Percentiles rank a stretch among this genome's conserved stretches.
These are phyloP conservation scores for Hypoxylon fuscum DNA, from an alignment of 495 filamentous ascomycete genomes.

Conservation along the genomic window DNA sequence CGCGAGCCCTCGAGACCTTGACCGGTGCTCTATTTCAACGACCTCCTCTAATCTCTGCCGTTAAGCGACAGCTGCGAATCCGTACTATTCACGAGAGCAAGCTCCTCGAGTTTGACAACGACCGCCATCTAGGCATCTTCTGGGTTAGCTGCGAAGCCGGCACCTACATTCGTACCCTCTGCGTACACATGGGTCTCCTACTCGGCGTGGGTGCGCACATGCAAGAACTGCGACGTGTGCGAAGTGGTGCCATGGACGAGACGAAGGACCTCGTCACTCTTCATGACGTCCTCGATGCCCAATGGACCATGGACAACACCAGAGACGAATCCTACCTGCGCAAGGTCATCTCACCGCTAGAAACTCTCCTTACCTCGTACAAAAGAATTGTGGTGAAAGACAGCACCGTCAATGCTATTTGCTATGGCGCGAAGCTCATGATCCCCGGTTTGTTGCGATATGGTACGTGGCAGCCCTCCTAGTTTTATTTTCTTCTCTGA, in stretches of 20 bases:
- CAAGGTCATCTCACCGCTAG: slow-evolving; percentile 86
- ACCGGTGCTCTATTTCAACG: slow-evolving; percentile 98
- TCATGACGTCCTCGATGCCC: slow-evolving; percentile 95
- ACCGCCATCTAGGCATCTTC: slow-evolving; percentile 96
- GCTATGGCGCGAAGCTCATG: slow-evolving; percentile 98
- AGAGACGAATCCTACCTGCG: slow-evolving; percentile 89
- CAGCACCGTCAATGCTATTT: slow-evolving; percentile 86
- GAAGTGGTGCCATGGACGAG: slow-evolving; percentile 95
- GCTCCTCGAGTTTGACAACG: slow-evolving; percentile 96
- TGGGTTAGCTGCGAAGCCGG: slow-evolving; percentile 99
- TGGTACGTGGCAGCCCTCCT: slow-evolving; percentile 58
- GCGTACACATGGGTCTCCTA: slow-evolving; percentile 92
- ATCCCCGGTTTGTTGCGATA: slow-evolving; percentile 92
- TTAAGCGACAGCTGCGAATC: slow-evolving; percentile 97
- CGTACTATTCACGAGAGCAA: slow-evolving; percentile 96
- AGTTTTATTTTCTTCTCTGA: background rate
- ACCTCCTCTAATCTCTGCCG: slow-evolving; percentile 94
- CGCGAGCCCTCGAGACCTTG: slow-evolving; percentile 89
- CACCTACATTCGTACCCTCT: slow-evolving; percentile 97
- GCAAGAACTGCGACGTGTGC: slow-evolving; percentile 95
- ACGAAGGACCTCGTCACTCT: slow-evolving; percentile 86
- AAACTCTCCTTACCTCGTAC: slow-evolving; percentile 89
- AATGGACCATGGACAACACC: slow-evolving; percentile 91
- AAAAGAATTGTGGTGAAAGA: slow-evolving; percentile 98
- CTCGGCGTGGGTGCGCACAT: slow-evolving; percentile 97